Base-by-base conservation (phyloP, 176 grass and related monocot genomes). In the Avena atlantica region DNA sequence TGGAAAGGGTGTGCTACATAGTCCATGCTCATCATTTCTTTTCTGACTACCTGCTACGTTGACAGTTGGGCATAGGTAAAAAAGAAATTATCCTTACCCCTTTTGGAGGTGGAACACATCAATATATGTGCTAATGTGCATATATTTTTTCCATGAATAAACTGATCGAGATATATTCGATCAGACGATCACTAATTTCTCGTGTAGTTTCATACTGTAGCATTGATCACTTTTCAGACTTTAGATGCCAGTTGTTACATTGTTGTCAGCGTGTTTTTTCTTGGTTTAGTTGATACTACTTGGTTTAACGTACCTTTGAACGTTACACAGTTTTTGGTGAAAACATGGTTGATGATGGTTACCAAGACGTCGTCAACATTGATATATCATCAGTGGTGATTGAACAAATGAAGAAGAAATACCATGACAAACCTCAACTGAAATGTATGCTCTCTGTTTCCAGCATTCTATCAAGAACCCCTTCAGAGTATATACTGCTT, bases 321-420 rank as follows among this genome's bases (percentile, higher is more conserved):
- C 72, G 4, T 86, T 73, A 29, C 85, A 97, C 86, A 98, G 95
- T 65, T 44, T 95, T 98, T 84, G 92, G 93, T 62, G 96, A 91
- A 81, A 79, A 76, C 44, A 98, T 98, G 96, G 82, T 96, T 50
- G 70, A 89, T 58, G 92, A 98, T 85, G 92, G 89, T 75, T 98
- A 98, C 83, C 86, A 91, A 58, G 88, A 94, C 15, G 24, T 98
- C 27, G 49, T 94, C 64, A 96, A 96, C 82, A 85, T 98, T 0
- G 96, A 96, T 84, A 98, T 98, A 87, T 98, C 96, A 31, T 92
- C 89, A 2, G 96, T 98, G 29, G 92, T 98, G 34, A 92, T 98
- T 82, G 90, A 89, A 58, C 90, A 95, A 70, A 96, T 98, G 96
- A 91, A 91, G 79, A 91, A 90, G 84, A 96, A 98, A 78, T 96